Conservation (phyloP, 257 asterid species). For the Jaltomata sinuosa region DNA sequence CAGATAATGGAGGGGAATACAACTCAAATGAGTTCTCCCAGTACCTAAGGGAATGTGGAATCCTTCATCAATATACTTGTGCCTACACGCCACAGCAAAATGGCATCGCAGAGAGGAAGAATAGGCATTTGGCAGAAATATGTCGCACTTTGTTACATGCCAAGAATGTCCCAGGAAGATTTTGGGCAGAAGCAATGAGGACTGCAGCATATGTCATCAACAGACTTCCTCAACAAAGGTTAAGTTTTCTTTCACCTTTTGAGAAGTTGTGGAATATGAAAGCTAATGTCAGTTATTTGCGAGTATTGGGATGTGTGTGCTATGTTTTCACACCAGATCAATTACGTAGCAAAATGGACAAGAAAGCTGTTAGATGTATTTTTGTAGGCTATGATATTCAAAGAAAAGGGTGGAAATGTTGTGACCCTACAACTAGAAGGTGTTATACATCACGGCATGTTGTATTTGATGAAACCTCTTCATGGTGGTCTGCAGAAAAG, state of each 20-base stretch:
- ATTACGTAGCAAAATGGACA: too few species aligned
- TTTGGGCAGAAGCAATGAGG: not conserved
- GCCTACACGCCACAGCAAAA: not conserved
- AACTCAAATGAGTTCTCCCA: not conserved
- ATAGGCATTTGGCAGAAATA: not conserved
- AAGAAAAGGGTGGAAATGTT: not conserved
- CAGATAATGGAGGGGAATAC: not conserved
- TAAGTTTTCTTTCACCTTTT: not conserved
- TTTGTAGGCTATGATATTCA: not conserved
- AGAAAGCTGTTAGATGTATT: too few species aligned
- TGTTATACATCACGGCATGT: too few species aligned
- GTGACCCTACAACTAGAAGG: not conserved
- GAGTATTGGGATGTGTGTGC: too few species aligned
- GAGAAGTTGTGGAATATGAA: not conserved
- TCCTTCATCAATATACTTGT: not conserved
- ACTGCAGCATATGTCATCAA: too few species aligned
- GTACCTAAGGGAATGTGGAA: not conserved
- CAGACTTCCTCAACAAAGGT: not conserved
- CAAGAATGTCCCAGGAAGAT: not conserved
- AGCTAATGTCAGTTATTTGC: too few species aligned
- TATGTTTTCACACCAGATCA: too few species aligned
- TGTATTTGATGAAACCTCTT: not conserved
- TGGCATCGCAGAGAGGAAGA: not conserved
- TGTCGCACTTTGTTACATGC: not conserved
- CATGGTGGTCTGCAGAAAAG: not conserved